phyloP scores from a whole-genome alignment of 495 filamentous ascomycete genomes.

The Xylaria longipes region DNA sequence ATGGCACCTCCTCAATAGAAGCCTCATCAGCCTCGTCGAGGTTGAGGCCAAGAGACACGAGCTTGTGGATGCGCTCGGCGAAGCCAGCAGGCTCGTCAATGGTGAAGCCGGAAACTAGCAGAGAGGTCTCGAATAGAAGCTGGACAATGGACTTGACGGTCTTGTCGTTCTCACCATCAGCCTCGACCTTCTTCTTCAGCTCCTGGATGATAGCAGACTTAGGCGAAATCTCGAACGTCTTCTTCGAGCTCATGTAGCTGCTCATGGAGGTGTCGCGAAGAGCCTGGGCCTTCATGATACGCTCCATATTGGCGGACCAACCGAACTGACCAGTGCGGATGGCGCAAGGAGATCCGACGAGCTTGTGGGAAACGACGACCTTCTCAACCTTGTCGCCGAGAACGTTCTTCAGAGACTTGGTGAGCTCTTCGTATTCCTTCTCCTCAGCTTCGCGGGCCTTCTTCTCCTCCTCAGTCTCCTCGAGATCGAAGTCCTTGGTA shows the following conservation, averaged over 20 bases:
- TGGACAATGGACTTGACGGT: slow-evolving; percentile 98
- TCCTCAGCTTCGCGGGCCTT: slow-evolving; percentile 91
- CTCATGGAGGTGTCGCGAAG: slow-evolving; percentile 99
- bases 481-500: slow-evolving; percentile 99
- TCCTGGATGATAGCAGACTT: slow-evolving; percentile 97
- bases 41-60: slow-evolving; percentile 94
- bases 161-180: slow-evolving; percentile 95
- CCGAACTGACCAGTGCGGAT: slow-evolving; percentile 99
- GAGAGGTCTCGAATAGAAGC: slow-evolving; percentile 97
- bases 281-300: slow-evolving; percentile 99
- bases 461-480: slow-evolving; percentile 99
- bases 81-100: slow-evolving; percentile 98
- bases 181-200: slow-evolving; percentile 97
- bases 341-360: slow-evolving; percentile 92
- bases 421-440: slow-evolving; percentile 94
- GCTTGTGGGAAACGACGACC: slow-evolving; percentile 98
- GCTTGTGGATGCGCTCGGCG: slow-evolving; percentile 98
- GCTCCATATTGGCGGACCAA: slow-evolving; percentile 99
- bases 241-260: slow-evolving; percentile 99
- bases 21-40: slow-evolving; percentile 90
- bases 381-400: slow-evolving; percentile 99
- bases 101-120: slow-evolving; percentile 98
- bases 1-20: slow-evolving; percentile 60
- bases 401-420: slow-evolving; percentile 98
- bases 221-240: slow-evolving; percentile 99